Base-by-base conservation (phyloP, 805 yeast species). In the Pichia nanzhaoensis region DNA sequence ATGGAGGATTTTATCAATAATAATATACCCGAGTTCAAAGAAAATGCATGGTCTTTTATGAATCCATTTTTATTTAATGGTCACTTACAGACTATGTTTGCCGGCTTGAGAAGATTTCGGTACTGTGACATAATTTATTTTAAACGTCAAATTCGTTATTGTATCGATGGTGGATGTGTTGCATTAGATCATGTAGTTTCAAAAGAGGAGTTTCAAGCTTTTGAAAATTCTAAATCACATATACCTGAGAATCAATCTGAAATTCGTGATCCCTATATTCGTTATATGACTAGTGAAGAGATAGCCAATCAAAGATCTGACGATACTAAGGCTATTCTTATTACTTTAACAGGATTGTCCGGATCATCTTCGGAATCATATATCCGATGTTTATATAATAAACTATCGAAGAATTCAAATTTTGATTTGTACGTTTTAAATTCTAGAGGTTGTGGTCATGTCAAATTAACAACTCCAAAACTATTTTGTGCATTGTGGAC, bases 341-440 rank as follows among this genome's bases (percentile, higher is more conserved):
- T 86, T 27, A 64, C 77, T 3, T 62, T 84, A 35, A 95, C 87
- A 58, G 95, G 95, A 0, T 72, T 86, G 33, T 81, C 85, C 1
- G 95, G 95, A 5, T 93, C 95, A 0, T 80, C 90, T n/a, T 84
- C 82, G 50, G 95, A 86, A 58, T 71, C 84, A 6, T 79, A 86
- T 56, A 78, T 86, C 35, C 71, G 93, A 20, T 73, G 84, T 45
- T 58, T 81, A 32, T 73, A 78, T 16, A 64, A 68, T 37, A 58
- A 63, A 19, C 60, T 72, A 3, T 49, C 54, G 4, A 56, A 61
- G 14, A 56, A 57, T 31, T 46, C 51, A 16, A 65, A 67, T 1
- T 82, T 84, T 69, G 90, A 82, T 50, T 70, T 77, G 7, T 78
- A 77, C 36, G 93, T 86, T 17, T 65, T 84, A 49, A 85, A 84